Evolutionary conservation across 2,329 filamentous ascomycete genomes (phyloP).

Genomic region (Harringtonia aguacate): DNA sequence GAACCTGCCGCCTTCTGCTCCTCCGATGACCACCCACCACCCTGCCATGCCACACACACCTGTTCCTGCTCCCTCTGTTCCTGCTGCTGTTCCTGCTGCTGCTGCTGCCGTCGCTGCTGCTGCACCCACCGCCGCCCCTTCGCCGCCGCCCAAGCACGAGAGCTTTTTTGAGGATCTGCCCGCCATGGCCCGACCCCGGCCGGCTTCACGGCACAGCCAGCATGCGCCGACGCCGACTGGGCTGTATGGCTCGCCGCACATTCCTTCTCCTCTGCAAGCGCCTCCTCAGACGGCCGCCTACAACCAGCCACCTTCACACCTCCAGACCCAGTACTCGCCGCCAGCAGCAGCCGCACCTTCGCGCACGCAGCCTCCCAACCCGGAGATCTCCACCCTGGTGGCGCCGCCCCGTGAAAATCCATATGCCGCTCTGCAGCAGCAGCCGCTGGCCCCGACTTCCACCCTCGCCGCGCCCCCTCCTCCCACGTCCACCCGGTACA

Average conservation of each 20-base stretch:
- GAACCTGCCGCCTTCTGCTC: constrained; percentile 20
- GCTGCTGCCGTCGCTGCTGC: too few relatives aligned
- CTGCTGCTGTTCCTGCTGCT: too few relatives aligned
- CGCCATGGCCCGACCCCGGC: constrained; percentile 48
- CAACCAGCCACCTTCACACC: not conserved
- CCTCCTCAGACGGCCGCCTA: not conserved
- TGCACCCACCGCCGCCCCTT: constrained; percentile 4
- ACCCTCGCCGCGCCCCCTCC: constrained; percentile 13
- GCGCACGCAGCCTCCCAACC: constrained; percentile 11
- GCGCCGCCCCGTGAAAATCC: constrained; percentile 41
- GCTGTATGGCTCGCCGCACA: constrained; percentile 19
- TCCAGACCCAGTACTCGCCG: not conserved
- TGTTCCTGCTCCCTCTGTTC: too few relatives aligned
- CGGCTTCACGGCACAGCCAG: constrained; percentile 42
- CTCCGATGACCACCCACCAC: constrained; percentile 13
- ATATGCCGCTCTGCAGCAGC: constrained; percentile 36
- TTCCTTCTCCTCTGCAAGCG: not conserved
- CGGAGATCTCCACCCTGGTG: constrained; percentile 25
- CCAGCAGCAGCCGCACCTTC: not conserved
- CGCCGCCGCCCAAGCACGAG: constrained; percentile 24
- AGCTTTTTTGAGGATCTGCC: constrained; percentile 76
- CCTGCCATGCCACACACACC: constrained; percentile 14
- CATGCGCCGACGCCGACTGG: constrained; percentile 30
- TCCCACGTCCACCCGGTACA: constrained; percentile 41
- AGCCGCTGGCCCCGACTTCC: constrained; percentile 9